Evolutionary conservation across 2,329 filamentous ascomycete genomes (phyloP).

Genomic region (Rutstroemia sp.): DNA sequence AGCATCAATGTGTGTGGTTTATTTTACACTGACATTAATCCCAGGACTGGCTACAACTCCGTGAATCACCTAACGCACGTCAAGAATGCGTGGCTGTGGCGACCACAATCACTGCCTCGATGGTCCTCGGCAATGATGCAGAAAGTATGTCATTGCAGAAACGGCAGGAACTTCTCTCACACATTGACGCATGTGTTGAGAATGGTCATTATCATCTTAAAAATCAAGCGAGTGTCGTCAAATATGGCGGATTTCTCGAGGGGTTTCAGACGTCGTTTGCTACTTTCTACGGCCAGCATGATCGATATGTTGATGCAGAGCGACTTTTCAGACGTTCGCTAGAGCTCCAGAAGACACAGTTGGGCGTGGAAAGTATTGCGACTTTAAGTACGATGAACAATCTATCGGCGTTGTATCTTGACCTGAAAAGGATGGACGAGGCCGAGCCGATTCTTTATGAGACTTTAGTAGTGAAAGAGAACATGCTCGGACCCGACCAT

Average conservation of each 20-base stretch:
- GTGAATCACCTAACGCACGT: neutral
- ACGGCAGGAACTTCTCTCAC: neutral
- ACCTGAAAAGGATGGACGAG: conserved; percentile 22
- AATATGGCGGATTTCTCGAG: conserved; percentile 6
- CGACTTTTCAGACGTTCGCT: conserved; percentile 12
- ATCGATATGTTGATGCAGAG: conserved; percentile 15
- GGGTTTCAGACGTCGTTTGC: neutral
- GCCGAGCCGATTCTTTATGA: conserved; percentile 17
- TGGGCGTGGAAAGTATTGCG: conserved; percentile 6
- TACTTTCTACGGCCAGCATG: conserved; percentile 11
- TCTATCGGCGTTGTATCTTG: conserved; percentile 26
- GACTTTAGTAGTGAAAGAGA: conserved; percentile 4
- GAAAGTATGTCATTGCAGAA: neutral
- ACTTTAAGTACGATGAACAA: conserved; percentile 19
- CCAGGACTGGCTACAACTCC: conserved; percentile 1
- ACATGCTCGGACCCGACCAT: conserved; percentile 14
- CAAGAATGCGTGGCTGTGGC: neutral
- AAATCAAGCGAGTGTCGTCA: neutral
- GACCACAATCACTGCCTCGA: neutral
- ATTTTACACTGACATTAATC: neutral
- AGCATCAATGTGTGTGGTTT: neutral
- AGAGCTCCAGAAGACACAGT: neutral
- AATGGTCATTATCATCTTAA: neutral
- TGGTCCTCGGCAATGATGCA: neutral
- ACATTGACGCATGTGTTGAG: conserved; percentile 5